These are phyloP conservation scores for Rhododendron ferrugineum DNA, from an alignment of 148 eudicot species.

Conservation along the genomic window DNA sequence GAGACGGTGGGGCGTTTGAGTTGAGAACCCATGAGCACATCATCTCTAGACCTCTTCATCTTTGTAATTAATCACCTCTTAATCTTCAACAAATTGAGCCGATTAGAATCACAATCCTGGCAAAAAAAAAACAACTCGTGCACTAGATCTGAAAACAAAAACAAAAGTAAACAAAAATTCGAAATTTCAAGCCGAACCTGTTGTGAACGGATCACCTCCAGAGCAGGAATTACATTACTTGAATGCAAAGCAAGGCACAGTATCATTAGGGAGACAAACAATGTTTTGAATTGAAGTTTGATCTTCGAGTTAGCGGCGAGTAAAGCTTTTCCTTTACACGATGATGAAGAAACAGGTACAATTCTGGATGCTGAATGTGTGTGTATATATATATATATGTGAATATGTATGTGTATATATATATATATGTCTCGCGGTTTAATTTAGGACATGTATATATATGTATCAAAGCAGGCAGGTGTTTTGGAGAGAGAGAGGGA, in stretches of 20 bases:
- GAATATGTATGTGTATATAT: background rate
- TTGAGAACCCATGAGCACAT: slow-evolving; percentile 44
- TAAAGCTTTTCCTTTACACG: background rate
- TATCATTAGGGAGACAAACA: background rate
- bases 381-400: background rate
- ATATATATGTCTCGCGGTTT: background rate
- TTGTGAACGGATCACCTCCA: background rate
- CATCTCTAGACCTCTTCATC: slow-evolving; percentile 82
- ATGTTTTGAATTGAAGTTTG: background rate
- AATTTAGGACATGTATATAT: background rate
- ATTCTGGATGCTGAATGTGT: no score
- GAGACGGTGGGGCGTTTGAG: slow-evolving; percentile 48
- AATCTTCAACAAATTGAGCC: slow-evolving; percentile 21
- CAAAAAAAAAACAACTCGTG: background rate
- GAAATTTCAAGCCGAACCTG: background rate
- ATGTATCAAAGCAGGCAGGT: background rate
- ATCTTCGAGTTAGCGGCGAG: slow-evolving; percentile 7
- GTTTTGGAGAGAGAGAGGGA: background rate
- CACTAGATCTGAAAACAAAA: slow-evolving; percentile 5
- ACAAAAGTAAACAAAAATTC: background rate
- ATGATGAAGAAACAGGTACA: background rate
- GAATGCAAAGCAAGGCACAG: slow-evolving; percentile 3
- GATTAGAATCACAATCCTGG: slow-evolving; percentile 22
- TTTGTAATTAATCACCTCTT: slow-evolving; percentile 7
- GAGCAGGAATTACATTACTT: slow-evolving; percentile 6